phyloP scores from a whole-genome alignment of 2,329 filamentous ascomycete species.

The Colletotrichum somersetense region DNA sequence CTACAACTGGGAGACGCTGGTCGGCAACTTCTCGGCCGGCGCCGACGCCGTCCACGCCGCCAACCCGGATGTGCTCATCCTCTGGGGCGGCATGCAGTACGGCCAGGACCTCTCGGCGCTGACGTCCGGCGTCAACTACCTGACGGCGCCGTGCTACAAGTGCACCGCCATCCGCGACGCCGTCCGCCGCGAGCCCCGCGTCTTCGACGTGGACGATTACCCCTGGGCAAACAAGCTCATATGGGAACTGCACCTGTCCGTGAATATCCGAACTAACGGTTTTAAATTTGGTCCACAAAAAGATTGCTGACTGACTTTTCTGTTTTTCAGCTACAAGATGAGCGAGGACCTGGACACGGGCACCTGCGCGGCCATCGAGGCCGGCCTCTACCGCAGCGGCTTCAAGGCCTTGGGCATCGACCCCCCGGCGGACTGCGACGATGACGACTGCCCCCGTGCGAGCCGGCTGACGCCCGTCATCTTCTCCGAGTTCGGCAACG shows the following conservation, averaged over 20 bases:
- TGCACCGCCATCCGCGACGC: slow-evolving; percentile 40
- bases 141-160: slow-evolving; percentile 40
- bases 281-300: too few relatives aligned
- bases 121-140: slow-evolving; percentile 33
- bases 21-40: slow-evolving; percentile 60
- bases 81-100: slow-evolving; percentile 67
- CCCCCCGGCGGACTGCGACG: slow-evolving; percentile 10
- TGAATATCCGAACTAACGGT: too few relatives aligned
- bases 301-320: too few relatives aligned
- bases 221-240: slow-evolving; percentile 62
- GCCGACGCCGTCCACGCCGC: slow-evolving; percentile 63
- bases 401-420: slow-evolving; percentile 58
- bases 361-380: slow-evolving; percentile 61
- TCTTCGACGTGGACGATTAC: slow-evolving; percentile 60
- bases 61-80: slow-evolving; percentile 65
- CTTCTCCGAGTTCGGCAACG: slow-evolving; percentile 62
- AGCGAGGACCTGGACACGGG: slow-evolving; percentile 56
- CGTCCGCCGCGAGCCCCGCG: slow-evolving; percentile 52
- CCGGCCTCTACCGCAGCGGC: slow-evolving; percentile 61
- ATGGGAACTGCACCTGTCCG: slow-evolving; percentile 57
- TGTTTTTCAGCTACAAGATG: slow-evolving; percentile 46
- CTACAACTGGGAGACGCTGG: slow-evolving; percentile 57
- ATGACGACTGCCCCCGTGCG: slow-evolving; percentile 51
- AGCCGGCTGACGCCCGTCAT: slow-evolving; percentile 60
- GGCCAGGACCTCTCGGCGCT: slow-evolving; percentile 63